Conservation (phyloP, 179 eudicot species). For the Pouteria campechiana region DNA sequence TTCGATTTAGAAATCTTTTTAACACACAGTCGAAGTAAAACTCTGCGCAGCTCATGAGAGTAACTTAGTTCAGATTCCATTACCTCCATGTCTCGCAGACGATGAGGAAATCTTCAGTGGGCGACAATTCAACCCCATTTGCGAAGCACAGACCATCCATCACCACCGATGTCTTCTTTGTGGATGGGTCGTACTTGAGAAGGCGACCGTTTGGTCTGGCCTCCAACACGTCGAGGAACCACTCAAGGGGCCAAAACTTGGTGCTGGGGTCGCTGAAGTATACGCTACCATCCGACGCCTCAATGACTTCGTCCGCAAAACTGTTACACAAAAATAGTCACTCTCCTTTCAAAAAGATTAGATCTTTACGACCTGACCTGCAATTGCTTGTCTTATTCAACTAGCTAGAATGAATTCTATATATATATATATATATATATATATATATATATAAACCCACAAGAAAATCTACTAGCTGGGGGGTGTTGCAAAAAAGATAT, state of each 20-base stretch:
- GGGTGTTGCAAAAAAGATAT: too few species aligned
- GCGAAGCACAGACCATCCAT: conserved; percentile 47
- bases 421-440: too few species aligned
- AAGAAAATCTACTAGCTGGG: too few species aligned
- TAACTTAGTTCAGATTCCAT: too few species aligned
- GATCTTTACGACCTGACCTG: too few species aligned
- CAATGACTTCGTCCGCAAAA: conserved; percentile 80
- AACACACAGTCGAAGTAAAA: too few species aligned
- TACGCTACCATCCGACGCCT: conserved; percentile 57
- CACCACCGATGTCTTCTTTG: conserved; percentile 29
- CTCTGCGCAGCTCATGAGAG: too few species aligned
- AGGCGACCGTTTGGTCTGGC: conserved; percentile 70
- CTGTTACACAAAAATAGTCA: too few species aligned
- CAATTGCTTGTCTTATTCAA: too few species aligned
- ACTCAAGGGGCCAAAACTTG: conserved; percentile 36
- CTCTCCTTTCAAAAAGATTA: not conserved
- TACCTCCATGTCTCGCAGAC: conserved; percentile 92
- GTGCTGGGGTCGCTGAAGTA: conserved; percentile 70
- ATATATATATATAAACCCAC: too few species aligned
- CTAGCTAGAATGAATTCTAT: too few species aligned
- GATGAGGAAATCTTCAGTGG: conserved; percentile 61
- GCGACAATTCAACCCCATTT: conserved; percentile 76
- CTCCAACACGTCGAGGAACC: conserved; percentile 63
- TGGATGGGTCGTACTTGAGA: conserved; percentile 41
- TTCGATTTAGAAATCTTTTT: too few species aligned